Conservation (phyloP, 179 eudicot genomes). For the Actinidia chinensis region DNA sequence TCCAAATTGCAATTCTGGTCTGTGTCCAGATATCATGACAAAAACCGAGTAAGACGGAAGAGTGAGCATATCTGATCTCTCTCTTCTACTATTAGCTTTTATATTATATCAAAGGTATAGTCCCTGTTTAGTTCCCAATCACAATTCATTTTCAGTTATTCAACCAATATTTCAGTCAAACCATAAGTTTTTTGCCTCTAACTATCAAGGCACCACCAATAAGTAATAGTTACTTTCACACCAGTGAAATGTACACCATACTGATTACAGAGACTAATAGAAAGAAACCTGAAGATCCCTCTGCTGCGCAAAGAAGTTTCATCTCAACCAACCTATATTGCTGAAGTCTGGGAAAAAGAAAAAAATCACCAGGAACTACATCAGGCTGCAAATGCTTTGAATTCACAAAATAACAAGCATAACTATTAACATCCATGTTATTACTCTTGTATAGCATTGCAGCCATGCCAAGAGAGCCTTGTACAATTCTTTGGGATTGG, state of each 20-base stretch:
- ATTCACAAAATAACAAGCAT: not conserved
- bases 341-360: slow-evolving; percentile 64
- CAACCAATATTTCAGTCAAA: not conserved
- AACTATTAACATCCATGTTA: not conserved
- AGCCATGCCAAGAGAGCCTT: not conserved
- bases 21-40: not conserved
- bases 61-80: too few species aligned
- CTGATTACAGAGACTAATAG: not conserved
- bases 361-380: slow-evolving; percentile 1
- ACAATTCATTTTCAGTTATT: not conserved
- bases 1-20: not conserved
- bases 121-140: too few species aligned
- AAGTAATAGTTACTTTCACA: not conserved
- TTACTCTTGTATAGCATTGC: not conserved
- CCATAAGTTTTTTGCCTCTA: not conserved
- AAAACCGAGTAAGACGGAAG: too few species aligned
- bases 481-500: not conserved
- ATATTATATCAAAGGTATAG: too few species aligned
- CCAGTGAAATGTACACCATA: not conserved
- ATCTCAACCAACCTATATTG: slow-evolving; percentile 87
- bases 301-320: slow-evolving; percentile 92
- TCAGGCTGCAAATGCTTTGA: not conserved
- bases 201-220: not conserved
- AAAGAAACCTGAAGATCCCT: slow-evolving; percentile 84
- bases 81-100: too few species aligned